Base-by-base conservation (phyloP, 179 eudicot genomes). In the Gypsophila paniculata region DNA sequence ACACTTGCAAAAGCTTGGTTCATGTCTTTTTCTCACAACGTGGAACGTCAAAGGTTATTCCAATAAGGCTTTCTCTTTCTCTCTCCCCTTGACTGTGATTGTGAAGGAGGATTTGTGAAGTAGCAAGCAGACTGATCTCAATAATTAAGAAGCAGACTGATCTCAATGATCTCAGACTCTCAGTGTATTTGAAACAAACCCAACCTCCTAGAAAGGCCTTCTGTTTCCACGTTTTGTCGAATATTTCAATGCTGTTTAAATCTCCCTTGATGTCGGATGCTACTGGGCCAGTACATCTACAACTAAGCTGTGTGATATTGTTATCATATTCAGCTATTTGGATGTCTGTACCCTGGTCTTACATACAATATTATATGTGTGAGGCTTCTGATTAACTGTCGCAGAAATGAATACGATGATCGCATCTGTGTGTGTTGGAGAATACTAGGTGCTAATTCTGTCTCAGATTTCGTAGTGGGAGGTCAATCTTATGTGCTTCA, bases 11-110 rank as follows among this genome's bases (percentile, higher is more conserved):
- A 87, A 84, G 93, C 73, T 82, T 91, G 82, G 84, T 91, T 54
- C 97, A 91, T 72, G 67, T 91, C 32, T 91, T 89, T 79, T 91
- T 89, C 78, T 82, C 97, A 70, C 88, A 88, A 54, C 88, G 86
- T 57, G 85, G 83, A 72, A 88, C 86, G 48, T 74, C 84, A 72
- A 91, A 88, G 97, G 97, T 91, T 83, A 58, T 39, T 34, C 15
- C 53, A 8, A 51, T n/a, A 60, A 29, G 13, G 49, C n/a, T 55
- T 25, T 6, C 22, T 38, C 66, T 32, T 34, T 34, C 61, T 23
- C 19, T 14, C 13, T 58, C 34, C 17, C 34, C 9, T 12, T 29
- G 8, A 62, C 14, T 34, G 66, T 62, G 19, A 62, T 10, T 34
- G 66, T 34, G 66, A 6, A 9, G 19, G 14, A 61, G 23, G 4